Evolutionary conservation across 2,329 filamentous ascomycete species (phyloP).

Genomic region (Botryotinia globosa): DNA sequence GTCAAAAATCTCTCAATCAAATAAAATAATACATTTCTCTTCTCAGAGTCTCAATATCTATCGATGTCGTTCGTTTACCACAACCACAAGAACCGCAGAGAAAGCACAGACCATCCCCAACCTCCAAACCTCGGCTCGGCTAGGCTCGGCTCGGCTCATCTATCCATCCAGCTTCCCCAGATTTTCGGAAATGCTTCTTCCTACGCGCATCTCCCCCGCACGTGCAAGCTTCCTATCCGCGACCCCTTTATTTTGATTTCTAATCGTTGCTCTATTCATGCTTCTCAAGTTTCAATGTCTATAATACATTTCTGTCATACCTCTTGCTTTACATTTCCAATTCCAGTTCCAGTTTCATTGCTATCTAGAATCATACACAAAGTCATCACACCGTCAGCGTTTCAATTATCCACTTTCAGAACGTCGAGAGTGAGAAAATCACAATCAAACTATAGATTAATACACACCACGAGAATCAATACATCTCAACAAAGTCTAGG

Average conservation of each 20-base stretch:
- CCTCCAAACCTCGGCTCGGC: not conserved
- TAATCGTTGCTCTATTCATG: not conserved
- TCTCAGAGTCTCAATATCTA: not conserved
- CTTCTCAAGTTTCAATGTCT: not conserved
- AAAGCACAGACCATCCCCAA: not conserved
- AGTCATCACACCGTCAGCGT: not conserved
- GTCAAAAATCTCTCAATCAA: not conserved
- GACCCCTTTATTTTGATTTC: not conserved
- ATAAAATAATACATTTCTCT: not conserved
- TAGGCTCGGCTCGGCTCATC: not conserved
- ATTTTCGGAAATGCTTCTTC: conserved; percentile 7
- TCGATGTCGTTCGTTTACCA: not conserved
- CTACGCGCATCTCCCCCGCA: not conserved
- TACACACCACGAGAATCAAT: not conserved
- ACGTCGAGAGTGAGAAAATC: not conserved
- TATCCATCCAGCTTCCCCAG: conserved; percentile 8
- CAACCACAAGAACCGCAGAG: not conserved
- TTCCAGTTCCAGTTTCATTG: not conserved
- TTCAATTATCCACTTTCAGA: not conserved
- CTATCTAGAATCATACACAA: not conserved
- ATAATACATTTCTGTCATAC: not conserved
- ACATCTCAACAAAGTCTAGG: not conserved
- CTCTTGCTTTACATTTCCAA: not conserved
- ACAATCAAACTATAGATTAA: not conserved
- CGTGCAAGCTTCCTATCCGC: not conserved